Base-by-base conservation (phyloP, 106 monocot species). In the Iris macrosiphon region DNA sequence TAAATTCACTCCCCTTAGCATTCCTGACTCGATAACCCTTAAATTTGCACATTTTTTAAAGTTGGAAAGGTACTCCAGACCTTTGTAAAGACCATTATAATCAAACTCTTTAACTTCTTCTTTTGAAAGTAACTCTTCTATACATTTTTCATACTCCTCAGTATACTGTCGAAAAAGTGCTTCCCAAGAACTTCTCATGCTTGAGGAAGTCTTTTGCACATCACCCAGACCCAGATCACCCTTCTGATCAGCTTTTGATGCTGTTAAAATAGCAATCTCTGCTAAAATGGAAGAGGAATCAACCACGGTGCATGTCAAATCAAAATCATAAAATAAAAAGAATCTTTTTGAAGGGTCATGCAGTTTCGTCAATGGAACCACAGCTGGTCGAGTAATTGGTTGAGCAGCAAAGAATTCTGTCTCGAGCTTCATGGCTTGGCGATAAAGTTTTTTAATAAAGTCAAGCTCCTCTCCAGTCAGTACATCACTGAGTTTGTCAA, bases 391-490 rank as follows among this genome's bases (percentile, higher is more conserved):
- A 32, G 21, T 44, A 56, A 85, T 62, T 33, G 63, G 49, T 69
- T 96, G 96, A 37, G 77, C 65, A 64, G 25, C 40, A 55, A 90
- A 96, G 29, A 96, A 86, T 13, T 86, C 90, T 57, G 87, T 81
- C 62, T 83, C 86, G 51, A 86, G 73, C 40, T 83, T 80, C 74
- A 96, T 78, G 20, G 90, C 83, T 79, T 75, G 82, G 13, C 28
- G 49, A 43, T 90, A 96, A 31, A 96, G 82, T 65, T 87, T 96
- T 63, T 80, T 82, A 50, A 90, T 79, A 28, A 96, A 60, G 64
- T 80, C 75, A 66, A 96, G 90, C 69, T 96, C 96, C 68, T 90
- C 96, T 19, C 90, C 96, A 43, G 96, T 96, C 53, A 96, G 70
- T 22, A 86, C 70, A 41, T 83, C 72, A 69, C 90, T 83, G 42